Conservation (phyloP, 352 stramenopile species). For the Globisporangium abappressorium region DNA sequence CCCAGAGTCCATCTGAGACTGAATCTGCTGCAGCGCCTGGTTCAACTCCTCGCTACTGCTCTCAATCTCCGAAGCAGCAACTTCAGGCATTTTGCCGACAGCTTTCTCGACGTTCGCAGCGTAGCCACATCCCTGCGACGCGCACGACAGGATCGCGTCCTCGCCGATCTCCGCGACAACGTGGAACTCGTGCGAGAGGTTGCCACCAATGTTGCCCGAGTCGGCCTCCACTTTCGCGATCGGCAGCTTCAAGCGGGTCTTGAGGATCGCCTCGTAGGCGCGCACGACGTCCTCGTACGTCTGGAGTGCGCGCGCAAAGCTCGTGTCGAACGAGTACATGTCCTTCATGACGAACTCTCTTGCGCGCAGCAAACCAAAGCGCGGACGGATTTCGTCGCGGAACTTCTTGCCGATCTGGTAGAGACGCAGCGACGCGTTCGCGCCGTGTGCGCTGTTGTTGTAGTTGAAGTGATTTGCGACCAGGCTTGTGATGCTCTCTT, state of each 20-base stretch:
- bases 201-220: conserved; percentile 85
- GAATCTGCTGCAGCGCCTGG: conserved; percentile 24
- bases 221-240: conserved; percentile 84
- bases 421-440: conserved; percentile 55
- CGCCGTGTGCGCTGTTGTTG: conserved; percentile 22
- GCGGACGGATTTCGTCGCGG: conserved; percentile 84
- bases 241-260: conserved; percentile 54
- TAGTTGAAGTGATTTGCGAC: conserved; percentile 62
- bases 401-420: conserved; percentile 90
- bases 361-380: conserved; percentile 79
- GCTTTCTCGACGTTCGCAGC: conserved; percentile 89
- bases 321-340: conserved; percentile 88
- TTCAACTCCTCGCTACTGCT: conserved; percentile 6
- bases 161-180: conserved; percentile 81
- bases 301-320: conserved; percentile 46
- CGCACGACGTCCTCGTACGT: conserved; percentile 80
- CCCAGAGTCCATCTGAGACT: conserved; percentile 14
- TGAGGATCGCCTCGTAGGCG: conserved; percentile 80
- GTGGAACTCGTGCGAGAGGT: conserved; percentile 89
- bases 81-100: conserved; percentile 32
- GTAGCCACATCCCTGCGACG: conserved; percentile 53
- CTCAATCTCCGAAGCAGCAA: neutral
- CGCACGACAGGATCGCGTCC: conserved; percentile 78
- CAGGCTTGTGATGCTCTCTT: conserved; percentile 83
- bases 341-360: conserved; percentile 92